phyloP scores from a whole-genome alignment of 345 rosid species.

The Nephelium lappaceum region DNA sequence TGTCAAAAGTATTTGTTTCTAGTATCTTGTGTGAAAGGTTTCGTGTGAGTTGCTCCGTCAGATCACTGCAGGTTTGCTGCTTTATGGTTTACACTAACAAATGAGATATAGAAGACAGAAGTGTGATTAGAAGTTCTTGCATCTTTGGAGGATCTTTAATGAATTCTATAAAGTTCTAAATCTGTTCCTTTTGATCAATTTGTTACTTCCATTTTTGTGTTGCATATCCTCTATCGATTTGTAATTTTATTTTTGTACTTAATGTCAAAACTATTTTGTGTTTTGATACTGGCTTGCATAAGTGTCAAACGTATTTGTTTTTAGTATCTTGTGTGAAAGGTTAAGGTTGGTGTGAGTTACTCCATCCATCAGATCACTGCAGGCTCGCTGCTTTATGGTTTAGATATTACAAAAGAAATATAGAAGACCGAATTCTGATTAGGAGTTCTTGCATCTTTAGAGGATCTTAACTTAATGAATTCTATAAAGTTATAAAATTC shows the following conservation, averaged over 20 bases:
- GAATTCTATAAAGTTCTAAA: neutral
- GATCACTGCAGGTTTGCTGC: neutral
- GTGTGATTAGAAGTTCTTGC: neutral
- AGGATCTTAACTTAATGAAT: neutral
- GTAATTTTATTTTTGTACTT: too few species aligned
- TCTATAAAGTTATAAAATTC: neutral
- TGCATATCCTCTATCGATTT: too few species aligned
- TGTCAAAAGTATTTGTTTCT: neutral
- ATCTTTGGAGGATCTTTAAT: neutral
- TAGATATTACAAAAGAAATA: neutral
- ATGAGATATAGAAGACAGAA: neutral
- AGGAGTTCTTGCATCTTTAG: neutral
- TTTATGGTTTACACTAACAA: neutral
- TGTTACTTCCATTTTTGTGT: too few species aligned
- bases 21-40: neutral
- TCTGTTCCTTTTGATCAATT: too few species aligned
- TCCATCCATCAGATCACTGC: neutral
- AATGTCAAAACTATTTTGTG: too few species aligned
- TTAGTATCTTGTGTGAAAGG: neutral
- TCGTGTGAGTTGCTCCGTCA: neutral
- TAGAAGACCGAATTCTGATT: neutral
- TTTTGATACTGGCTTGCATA: neutral
- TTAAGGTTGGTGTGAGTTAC: neutral
- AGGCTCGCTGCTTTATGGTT: neutral
- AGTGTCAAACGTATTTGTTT: neutral